These are phyloP conservation scores for Scenedesmus sp. DNA, from an alignment of 163 green algal species.

Conservation along the genomic window DNA sequence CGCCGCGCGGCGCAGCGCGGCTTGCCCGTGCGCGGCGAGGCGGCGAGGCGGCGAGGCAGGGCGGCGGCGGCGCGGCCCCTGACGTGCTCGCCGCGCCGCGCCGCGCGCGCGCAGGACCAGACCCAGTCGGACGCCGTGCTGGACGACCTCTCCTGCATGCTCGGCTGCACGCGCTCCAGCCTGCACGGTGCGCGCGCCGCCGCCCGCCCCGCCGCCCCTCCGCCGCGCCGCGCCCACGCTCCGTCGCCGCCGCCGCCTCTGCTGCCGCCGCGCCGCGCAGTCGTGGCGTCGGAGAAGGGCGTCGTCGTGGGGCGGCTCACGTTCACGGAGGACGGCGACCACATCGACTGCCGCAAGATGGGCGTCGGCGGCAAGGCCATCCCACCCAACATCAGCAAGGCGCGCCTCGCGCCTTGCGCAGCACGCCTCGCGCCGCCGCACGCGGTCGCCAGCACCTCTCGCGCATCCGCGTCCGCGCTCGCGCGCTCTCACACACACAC, in stretches of 20 bases:
- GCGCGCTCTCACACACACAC: too few species aligned
- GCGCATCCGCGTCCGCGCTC: too few species aligned
- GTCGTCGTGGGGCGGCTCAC: constrained; percentile 93
- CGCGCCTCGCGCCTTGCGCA: too few species aligned
- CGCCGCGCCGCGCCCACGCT: background rate
- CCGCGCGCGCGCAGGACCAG: constrained; percentile 70
- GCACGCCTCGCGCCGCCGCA: too few species aligned
- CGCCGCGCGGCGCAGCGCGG: too few species aligned
- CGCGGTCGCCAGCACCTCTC: too few species aligned
- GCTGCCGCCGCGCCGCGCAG: constrained; percentile 53
- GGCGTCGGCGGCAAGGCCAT: constrained; percentile 98
- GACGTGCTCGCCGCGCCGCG: too few species aligned
- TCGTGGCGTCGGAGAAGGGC: constrained; percentile 97
- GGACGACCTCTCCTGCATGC: constrained; percentile 96
- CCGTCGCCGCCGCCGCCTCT: background rate
- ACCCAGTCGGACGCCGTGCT: constrained; percentile 88
- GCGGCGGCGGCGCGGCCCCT: too few species aligned
- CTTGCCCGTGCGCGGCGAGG: too few species aligned
- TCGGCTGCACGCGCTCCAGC: constrained; percentile 93
- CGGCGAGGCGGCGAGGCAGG: too few species aligned
- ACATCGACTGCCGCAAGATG: constrained; percentile 97
- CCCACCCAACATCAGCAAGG: constrained; percentile 96
- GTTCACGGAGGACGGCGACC: constrained; percentile 91
- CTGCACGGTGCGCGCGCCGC: constrained; percentile 75
- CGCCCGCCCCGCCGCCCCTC: too few species aligned